Evolutionary conservation across 2,329 filamentous ascomycete genomes (phyloP).

Genomic region (Aspergillus sp.): DNA sequence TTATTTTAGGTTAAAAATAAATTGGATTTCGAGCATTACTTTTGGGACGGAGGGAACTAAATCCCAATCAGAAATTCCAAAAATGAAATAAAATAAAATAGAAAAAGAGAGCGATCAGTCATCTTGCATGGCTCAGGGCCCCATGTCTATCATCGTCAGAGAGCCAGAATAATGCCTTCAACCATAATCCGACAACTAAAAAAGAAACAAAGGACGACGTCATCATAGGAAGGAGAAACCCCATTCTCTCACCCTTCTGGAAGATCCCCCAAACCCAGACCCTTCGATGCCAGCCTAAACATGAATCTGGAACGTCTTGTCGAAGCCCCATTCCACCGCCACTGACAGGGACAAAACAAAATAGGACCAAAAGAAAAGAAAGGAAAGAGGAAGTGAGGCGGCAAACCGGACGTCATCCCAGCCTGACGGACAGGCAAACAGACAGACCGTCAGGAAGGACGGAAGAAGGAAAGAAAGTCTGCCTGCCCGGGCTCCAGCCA

Average conservation of each 20-base stretch:
- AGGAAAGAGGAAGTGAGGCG: conserved; percentile 18
- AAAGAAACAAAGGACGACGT: background rate
- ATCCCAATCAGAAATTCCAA: background rate
- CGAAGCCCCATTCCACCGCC: conserved; percentile 11
- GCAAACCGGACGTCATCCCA: conserved; percentile 16
- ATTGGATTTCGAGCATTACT: background rate
- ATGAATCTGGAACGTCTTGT: conserved; percentile 11
- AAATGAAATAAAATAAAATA: background rate
- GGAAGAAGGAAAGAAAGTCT: background rate
- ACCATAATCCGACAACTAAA: background rate
- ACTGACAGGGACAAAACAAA: conserved; percentile 16
- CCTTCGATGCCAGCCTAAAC: background rate
- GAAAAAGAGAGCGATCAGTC: conserved; percentile 15
- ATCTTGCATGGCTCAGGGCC: conserved; percentile 13
- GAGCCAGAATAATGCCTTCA: background rate
- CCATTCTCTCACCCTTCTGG: background rate
- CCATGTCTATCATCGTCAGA: conserved; percentile 1
- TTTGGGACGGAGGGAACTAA: background rate
- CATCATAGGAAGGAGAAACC: background rate
- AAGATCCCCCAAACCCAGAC: background rate
- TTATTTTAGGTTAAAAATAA: conserved; percentile 4
- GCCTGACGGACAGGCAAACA: background rate
- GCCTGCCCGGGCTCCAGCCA: conserved; percentile 2
- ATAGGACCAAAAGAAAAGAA: conserved; percentile 5
- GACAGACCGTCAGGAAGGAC: too few species aligned